phyloP scores from a whole-genome alignment of 768 basidiomycete genomes.

The Xerocomus spinulosus region DNA sequence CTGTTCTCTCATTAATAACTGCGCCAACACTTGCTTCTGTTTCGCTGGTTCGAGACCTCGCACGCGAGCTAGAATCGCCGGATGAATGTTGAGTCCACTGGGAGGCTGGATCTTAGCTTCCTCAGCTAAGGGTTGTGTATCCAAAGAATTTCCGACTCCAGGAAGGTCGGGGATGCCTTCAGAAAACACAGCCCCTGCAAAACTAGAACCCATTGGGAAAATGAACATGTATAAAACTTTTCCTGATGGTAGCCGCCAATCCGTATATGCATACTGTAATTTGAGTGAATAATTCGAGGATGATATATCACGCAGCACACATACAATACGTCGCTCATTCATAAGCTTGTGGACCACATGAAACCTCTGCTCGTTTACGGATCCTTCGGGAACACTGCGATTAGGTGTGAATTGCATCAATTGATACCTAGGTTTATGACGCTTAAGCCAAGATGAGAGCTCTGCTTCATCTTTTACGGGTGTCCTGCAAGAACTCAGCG shows the following conservation, averaged over 20 bases:
- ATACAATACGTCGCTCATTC: conserved; percentile 40
- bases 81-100: conserved; percentile 3
- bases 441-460: conserved; percentile 46
- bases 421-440: conserved; percentile 30
- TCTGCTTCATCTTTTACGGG: conserved; percentile 37
- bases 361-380: conserved; percentile 42
- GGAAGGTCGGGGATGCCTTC: conserved; percentile 45
- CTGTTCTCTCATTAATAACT: conserved; percentile 14
- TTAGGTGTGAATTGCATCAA: conserved; percentile 39
- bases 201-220: conserved; percentile 34
- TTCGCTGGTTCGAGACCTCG: conserved; percentile 21
- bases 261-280: conserved; percentile 45
- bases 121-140: conserved; percentile 2
- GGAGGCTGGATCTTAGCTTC: conserved; percentile 3
- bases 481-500: conserved; percentile 39
- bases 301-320: conserved; percentile 16
- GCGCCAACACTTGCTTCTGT: conserved; percentile 19
- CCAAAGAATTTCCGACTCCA: conserved; percentile 19
- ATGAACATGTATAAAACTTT: conserved; percentile 42
- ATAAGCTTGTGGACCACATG: conserved; percentile 40
- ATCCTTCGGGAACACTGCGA: conserved; percentile 31
- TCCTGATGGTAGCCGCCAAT: conserved; percentile 46
- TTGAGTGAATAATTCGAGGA: conserved; percentile 1
- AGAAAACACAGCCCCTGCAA: conserved; percentile 51
- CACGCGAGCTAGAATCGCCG: conserved; percentile 15